phyloP scores from a whole-genome alignment of 2,329 filamentous ascomycete species.

The Aspergillus chevalieri region DNA sequence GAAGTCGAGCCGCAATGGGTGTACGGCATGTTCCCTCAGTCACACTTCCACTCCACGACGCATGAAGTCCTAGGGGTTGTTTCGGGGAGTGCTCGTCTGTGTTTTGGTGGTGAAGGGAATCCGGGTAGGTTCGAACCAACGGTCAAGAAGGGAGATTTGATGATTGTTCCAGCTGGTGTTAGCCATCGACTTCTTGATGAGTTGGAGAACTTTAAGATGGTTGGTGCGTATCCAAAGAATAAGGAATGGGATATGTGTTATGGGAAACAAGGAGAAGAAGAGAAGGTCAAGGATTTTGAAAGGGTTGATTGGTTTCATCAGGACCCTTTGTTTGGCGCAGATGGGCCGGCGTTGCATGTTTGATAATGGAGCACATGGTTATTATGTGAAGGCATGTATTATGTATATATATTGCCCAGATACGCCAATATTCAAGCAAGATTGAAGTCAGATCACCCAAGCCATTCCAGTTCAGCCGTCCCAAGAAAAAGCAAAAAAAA shows the following conservation, averaged over 20 bases:
- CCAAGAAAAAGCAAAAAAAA: too few relatives aligned
- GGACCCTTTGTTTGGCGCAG: constrained; percentile 56
- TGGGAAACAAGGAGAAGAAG: constrained; percentile 52
- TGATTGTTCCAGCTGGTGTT: constrained; percentile 62
- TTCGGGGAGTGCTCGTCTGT: constrained; percentile 53
- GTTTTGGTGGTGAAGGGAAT: constrained; percentile 62
- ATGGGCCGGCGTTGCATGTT: constrained; percentile 47
- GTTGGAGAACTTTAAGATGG: constrained; percentile 54
- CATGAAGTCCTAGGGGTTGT: constrained; percentile 62
- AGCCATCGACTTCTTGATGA: constrained; percentile 59
- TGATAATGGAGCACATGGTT: constrained; percentile 7
- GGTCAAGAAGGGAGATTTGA: constrained; percentile 55
- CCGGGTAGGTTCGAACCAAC: constrained; percentile 50
- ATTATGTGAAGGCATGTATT: too few relatives aligned
- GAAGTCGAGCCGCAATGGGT: constrained; percentile 61
- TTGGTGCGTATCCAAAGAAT: constrained; percentile 57
- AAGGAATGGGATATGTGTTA: constrained; percentile 67
- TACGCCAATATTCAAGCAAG: background rate
- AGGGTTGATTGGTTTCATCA: constrained; percentile 51
- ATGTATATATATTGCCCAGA: background rate
- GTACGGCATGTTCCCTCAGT: constrained; percentile 61
- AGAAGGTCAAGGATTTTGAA: constrained; percentile 45
- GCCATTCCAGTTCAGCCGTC: too few relatives aligned
- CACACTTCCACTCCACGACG: constrained; percentile 62
- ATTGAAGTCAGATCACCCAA: too few relatives aligned